Evolutionary conservation across 495 filamentous ascomycete species (phyloP), one percentile per base, ranked within the genome.

Genomic region (Patellaria atrata): DNA sequence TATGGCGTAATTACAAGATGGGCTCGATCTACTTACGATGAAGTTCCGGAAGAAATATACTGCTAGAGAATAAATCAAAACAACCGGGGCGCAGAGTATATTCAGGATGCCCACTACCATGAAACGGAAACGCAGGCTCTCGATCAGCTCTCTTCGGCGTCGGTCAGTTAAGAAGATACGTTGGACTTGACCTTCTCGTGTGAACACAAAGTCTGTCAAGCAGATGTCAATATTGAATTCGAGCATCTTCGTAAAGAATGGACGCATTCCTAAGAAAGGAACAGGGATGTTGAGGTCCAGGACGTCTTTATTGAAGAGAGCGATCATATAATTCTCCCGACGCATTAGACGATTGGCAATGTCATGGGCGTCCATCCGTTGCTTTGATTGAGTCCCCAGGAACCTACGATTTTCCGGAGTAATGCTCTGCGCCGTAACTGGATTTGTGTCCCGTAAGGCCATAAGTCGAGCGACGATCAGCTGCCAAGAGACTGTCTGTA

Each of bases 321-420:
- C 89, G 50, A 97, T 94, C 43, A 94, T 61, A 45, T 94, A 97
- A 48, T 97, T 97, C 39, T 94, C 89, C 50, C 79, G 77, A 44
- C 89, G 77, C 89, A 97, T 96, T 30, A 97, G 57, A 29, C 89
- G 75, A 51, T 94, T 97, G 5, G 89, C 91, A 54, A 97, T 94
- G 53, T 94, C 87, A 44, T 93, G 82, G 3, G 89, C 89, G 60
- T 96, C 89, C 57, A 96, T 77, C 32, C 89, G 70, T 60, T 96
- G 82, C 55, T 94, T 94, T 13, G 89, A 92, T 46, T 87, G 82
- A 44, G 68, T 81, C 22, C 79, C 79, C 26, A 89, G 58, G 41
- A 74, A 86, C 34, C 64, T 71, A 28, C 79, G 71, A 44, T 72
- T 68, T 27, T 60, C 59, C 4, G 71, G 57, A 29, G 67, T 65